Base-by-base conservation (phyloP, 1,139 yeast species). In the Lodderomyces jiufengensis region DNA sequence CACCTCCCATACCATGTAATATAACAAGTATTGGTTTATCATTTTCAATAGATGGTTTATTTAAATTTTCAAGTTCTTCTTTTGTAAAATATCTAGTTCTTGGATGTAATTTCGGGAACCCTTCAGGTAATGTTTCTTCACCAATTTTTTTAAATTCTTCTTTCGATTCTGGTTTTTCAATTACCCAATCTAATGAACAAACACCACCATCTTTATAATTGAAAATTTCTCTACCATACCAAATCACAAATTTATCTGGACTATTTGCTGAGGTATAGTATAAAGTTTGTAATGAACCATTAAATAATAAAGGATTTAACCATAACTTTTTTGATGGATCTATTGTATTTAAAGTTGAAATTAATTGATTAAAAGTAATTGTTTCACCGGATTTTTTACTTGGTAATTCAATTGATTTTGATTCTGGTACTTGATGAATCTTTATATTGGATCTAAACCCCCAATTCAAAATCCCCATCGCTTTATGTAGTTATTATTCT, bases 1-100 rank as follows among this genome's bases (percentile, higher is more conserved):
- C 96, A 14, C 97, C 97, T 4, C 87, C 90, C 27, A 90, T 72
- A 0, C 97, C 97, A 53, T 90, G 97, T 34, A 82, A 61, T 5
- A 83, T 68, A 18, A 88, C 73, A 24, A 84, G 72, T 37, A 88
- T 61, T 2, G 96, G 95, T 37, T 66, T 73, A 1, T 52, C 45
- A 9, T 51, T 42, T 4, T 61, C 57, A 21, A 29, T 27, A 21
- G 63, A 67, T 3, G 57, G 51, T 21, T 55, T 54, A 23, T 49
- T 50, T 24, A 53, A 58, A 39, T 50, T 50, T 3, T 50, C 51
- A 35, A 63, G 49, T 33, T 61, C 72, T 5, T 62, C 66, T 2
- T 71, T 65, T 3, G 73, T 65, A 48, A 86, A 68, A 51, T 79
- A 85, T 49, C 96, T 70, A 2, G 95, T 83, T 52, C 95, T 73